phyloP scores from a whole-genome alignment of 1,284 basidiomycete genomes.

The Flammula alnicola region DNA sequence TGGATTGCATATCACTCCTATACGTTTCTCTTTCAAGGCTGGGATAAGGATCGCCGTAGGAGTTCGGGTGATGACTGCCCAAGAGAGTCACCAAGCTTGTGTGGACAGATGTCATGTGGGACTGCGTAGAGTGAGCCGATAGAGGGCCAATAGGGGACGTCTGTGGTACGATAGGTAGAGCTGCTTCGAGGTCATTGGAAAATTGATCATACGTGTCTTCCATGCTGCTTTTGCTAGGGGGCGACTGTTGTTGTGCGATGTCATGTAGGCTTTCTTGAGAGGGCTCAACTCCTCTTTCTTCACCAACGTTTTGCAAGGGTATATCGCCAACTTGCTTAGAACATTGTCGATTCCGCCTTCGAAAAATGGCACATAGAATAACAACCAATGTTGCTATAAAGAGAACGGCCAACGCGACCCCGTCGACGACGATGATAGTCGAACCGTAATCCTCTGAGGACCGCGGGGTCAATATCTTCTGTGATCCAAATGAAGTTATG shows the following conservation, averaged over 20 bases:
- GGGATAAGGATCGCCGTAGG: background rate
- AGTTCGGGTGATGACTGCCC: background rate
- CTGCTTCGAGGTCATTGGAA: no score
- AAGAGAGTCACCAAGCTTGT: background rate
- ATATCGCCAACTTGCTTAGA: background rate
- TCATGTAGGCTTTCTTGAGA: no score
- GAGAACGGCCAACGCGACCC: constrained; percentile 5
- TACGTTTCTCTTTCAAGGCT: background rate
- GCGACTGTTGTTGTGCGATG: no score
- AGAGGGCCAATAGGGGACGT: no score
- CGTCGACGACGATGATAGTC: constrained; percentile 6
- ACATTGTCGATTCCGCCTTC: background rate
- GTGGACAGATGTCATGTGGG: background rate
- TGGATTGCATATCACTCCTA: background rate
- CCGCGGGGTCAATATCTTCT: background rate
- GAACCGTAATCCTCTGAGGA: background rate
- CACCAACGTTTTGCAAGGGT: background rate
- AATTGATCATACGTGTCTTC: no score
- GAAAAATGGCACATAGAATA: background rate
- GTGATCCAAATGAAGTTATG: background rate
- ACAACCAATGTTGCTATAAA: background rate
- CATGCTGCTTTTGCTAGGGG: no score
- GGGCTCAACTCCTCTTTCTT: no score
- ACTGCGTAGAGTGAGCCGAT: background rate
- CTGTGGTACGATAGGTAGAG: no score